Conservation (phyloP, 176 grass and related monocot species). For the Musa itinerans region DNA sequence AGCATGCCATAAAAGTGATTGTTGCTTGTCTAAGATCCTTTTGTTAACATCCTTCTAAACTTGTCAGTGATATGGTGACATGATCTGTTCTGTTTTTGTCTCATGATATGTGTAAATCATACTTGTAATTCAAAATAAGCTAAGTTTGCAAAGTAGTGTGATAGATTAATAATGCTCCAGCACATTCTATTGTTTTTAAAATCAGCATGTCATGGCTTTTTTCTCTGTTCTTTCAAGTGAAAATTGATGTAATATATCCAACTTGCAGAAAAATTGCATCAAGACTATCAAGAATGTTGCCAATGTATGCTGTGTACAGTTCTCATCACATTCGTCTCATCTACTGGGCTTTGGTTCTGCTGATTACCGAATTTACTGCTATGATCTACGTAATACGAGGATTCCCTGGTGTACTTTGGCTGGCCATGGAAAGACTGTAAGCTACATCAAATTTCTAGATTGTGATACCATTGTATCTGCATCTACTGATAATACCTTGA, state of each 20-base stretch:
- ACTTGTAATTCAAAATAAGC: not conserved
- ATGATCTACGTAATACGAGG: slow-evolving; percentile 89
- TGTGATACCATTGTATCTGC: slow-evolving; percentile 69
- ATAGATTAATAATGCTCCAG: too few species aligned
- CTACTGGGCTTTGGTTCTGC: slow-evolving; percentile 86
- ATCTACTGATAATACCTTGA: slow-evolving; percentile 89
- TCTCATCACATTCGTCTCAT: slow-evolving; percentile 69
- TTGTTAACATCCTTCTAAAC: too few species aligned
- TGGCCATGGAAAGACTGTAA: slow-evolving; percentile 87
- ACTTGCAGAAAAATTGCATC: slow-evolving; percentile 61
- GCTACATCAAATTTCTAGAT: slow-evolving; percentile 84
- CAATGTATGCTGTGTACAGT: slow-evolving; percentile 92
- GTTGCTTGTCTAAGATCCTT: too few species aligned
- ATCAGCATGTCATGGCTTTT: not conserved
- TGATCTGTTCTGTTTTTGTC: too few species aligned
- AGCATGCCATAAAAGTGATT: too few species aligned
- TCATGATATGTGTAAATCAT: not conserved
- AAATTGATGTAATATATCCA: not conserved
- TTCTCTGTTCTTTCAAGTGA: not conserved
- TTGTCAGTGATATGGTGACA: too few species aligned
- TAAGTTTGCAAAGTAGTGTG: too few species aligned
- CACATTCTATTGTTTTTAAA: not conserved
- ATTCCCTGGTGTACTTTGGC: slow-evolving; percentile 92
- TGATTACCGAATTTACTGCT: slow-evolving; percentile 84
- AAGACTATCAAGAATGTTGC: slow-evolving; percentile 78